These are phyloP conservation scores for Magnusiomyces fungicola DNA, from an alignment of 1,139 yeast genomes.

Conservation along the genomic window DNA sequence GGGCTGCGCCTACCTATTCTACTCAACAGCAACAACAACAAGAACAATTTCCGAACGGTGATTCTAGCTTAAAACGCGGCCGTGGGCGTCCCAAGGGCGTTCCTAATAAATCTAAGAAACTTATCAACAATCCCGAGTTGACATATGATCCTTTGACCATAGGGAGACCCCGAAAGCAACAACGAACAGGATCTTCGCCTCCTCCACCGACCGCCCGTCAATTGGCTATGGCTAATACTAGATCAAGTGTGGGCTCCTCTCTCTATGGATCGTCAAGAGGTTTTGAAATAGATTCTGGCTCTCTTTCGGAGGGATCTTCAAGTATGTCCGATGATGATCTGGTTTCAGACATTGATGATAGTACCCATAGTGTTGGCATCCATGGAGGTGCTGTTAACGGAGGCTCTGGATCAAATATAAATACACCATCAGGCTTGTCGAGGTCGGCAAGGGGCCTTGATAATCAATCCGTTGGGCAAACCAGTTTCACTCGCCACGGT, in stretches of 20 bases:
- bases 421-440: too few species aligned
- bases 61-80: slow-evolving; percentile 15
- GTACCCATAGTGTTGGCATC: not conserved
- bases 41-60: too few species aligned
- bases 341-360: not conserved
- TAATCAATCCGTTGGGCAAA: too few species aligned
- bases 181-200: slow-evolving; percentile 19
- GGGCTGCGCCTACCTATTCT: too few species aligned
- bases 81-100: slow-evolving; percentile 13
- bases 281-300: not conserved
- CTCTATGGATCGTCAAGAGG: not conserved
- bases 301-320: slow-evolving; percentile 5
- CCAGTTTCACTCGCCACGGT: too few species aligned
- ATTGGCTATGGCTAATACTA: not conserved
- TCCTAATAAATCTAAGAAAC: slow-evolving; percentile 1
- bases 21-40: too few species aligned
- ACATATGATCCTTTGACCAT: slow-evolving; percentile 7
- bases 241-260: not conserved
- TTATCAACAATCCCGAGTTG: not conserved
- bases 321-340: slow-evolving; percentile 8
- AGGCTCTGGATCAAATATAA: too few species aligned
- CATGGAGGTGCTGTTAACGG: too few species aligned
- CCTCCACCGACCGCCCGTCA: not conserved
- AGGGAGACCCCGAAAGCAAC: slow-evolving; percentile 12
- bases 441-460: too few species aligned